Conservation (phyloP, 257 asterid species). For the Solanum paucissectum region DNA sequence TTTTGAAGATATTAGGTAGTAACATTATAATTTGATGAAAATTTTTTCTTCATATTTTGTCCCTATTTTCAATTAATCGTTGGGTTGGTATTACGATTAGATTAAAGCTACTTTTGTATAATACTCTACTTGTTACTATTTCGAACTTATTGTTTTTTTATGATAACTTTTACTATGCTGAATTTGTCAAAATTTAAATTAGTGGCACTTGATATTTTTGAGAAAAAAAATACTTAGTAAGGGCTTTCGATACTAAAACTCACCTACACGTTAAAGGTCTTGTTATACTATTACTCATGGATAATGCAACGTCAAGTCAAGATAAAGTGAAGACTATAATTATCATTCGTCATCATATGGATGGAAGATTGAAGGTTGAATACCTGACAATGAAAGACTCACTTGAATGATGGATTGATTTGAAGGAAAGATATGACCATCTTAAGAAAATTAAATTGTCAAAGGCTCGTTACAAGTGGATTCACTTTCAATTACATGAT, state of each 20-base stretch:
- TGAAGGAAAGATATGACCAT: neutral
- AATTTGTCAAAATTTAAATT: neutral
- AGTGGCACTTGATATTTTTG: neutral
- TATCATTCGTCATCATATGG: neutral
- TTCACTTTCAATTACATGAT: neutral
- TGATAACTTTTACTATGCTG: neutral
- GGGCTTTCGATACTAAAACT: neutral
- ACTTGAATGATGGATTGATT: neutral
- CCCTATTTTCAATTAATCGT: neutral
- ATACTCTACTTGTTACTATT: neutral
- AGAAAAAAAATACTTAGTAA: neutral
- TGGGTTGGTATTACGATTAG: neutral
- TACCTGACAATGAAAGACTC: neutral
- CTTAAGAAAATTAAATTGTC: neutral
- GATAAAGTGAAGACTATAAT: neutral
- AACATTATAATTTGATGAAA: too few relatives aligned
- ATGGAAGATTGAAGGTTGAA: neutral
- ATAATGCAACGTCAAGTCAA: neutral
- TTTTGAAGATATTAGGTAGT: neutral
- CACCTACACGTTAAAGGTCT: neutral
- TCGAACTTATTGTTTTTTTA: neutral
- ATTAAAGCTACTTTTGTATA: too few relatives aligned
- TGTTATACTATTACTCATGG: neutral
- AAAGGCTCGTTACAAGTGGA: neutral
- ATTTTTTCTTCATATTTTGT: neutral